Percentiles rank a stretch among this genome's conserved stretches.
These are phyloP conservation scores for Porpolomopsis calyptriformis DNA, from an alignment of 768 basidiomycete species.

Conservation along the genomic window DNA sequence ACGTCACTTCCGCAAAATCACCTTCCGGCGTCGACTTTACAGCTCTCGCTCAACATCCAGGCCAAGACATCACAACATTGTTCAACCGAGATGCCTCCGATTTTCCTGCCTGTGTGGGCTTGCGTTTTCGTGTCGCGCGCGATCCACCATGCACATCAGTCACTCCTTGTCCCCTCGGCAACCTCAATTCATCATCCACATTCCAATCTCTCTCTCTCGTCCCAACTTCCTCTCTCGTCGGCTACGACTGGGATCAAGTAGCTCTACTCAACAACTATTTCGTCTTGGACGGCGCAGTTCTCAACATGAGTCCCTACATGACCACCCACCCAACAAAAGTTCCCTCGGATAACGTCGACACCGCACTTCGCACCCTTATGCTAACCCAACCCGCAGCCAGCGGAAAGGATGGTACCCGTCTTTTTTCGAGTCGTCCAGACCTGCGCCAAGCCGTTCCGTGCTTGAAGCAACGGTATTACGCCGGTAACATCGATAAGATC, in stretches of 20 bases:
- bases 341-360: conserved; percentile 67
- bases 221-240: conserved; percentile 60
- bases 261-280: conserved; percentile 60
- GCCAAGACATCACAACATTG: conserved; percentile 82
- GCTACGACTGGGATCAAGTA: conserved; percentile 90
- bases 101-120: conserved; percentile 53
- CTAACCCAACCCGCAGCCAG: conserved; percentile 32
- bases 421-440: conserved; percentile 65
- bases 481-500: conserved; percentile 94
- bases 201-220: conserved; percentile 50
- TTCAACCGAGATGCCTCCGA: conserved; percentile 65
- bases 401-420: conserved; percentile 84
- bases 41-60: conserved; percentile 45
- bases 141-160: conserved; percentile 59
- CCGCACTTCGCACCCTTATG: conserved; percentile 69
- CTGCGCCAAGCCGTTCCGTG: conserved; percentile 67
- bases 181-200: conserved; percentile 46
- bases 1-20: conserved; percentile 47
- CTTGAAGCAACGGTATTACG: conserved; percentile 75
- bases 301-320: conserved; percentile 87
- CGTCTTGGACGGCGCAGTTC: conserved; percentile 87
- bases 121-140: conserved; percentile 56
- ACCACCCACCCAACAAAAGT: conserved; percentile 57
- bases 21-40: conserved; percentile 47
- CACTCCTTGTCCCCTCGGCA: conserved; percentile 57